Conservation (phyloP, 2,329 filamentous ascomycete species). For the Ustulina deusta region DNA sequence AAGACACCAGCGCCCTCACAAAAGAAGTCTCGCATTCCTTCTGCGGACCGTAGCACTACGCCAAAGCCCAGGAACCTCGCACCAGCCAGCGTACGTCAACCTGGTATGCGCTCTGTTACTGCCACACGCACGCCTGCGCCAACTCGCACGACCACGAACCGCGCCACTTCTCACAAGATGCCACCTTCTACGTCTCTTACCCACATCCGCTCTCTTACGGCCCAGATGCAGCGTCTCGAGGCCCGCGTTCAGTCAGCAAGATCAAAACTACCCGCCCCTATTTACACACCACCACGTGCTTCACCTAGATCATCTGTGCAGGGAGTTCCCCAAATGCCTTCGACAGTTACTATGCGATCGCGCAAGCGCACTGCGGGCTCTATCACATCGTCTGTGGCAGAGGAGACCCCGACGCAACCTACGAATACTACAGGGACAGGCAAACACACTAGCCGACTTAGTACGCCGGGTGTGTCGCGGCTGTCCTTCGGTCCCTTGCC, state of each 20-base stretch:
- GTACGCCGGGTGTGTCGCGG: conserved; percentile 71
- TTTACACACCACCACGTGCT: conserved; percentile 79
- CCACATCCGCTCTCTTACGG: conserved; percentile 92
- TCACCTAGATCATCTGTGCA: conserved; percentile 73
- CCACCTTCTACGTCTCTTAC: conserved; percentile 79
- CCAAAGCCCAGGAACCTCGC: conserved; percentile 62
- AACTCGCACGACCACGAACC: conserved; percentile 61
- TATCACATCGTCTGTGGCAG: conserved; percentile 61
- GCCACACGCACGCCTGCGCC: conserved; percentile 61
- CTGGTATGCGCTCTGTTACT: conserved; percentile 60
- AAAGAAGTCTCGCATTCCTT: conserved; percentile 66
- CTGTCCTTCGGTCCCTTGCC: conserved; percentile 73
- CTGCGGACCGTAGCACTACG: conserved; percentile 65
- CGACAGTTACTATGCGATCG: conserved; percentile 73
- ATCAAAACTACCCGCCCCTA: conserved; percentile 89
- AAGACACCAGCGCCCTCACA: conserved; percentile 52
- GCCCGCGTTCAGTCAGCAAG: conserved; percentile 90
- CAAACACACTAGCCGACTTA: conserved; percentile 69
- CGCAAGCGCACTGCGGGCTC: conserved; percentile 75
- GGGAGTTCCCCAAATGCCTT: conserved; percentile 60
- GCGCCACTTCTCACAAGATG: conserved; percentile 61
- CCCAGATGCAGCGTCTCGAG: conserved; percentile 97
- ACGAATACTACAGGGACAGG: conserved; percentile 54
- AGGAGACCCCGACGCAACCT: conserved; percentile 65
- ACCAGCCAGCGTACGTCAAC: conserved; percentile 54